Conservation (phyloP, 495 filamentous ascomycete genomes). For the Geoglossum glabrum region DNA sequence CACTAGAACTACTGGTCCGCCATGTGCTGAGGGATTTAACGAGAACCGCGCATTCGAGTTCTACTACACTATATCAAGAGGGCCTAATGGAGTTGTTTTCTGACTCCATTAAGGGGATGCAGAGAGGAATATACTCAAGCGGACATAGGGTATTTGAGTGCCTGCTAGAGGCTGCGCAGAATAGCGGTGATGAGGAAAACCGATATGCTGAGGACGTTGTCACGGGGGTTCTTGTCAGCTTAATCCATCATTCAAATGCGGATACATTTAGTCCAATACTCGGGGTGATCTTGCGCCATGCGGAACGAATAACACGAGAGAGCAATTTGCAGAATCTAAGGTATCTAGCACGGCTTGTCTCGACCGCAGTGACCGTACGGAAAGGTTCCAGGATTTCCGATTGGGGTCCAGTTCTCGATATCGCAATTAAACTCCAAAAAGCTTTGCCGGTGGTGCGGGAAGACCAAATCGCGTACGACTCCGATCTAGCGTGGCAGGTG, state of each 20-base stretch:
- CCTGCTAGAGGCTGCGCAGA: constrained; percentile 26
- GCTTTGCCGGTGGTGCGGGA: constrained; percentile 18
- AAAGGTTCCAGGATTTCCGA: constrained; percentile 53
- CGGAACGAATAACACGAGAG: constrained; percentile 5
- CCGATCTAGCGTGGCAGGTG: constrained; percentile 32
- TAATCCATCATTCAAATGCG: constrained; percentile 60
- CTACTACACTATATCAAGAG: constrained; percentile 46
- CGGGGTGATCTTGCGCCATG: not conserved
- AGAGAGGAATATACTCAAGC: constrained; percentile 59
- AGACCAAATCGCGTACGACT: constrained; percentile 11
- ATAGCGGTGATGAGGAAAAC: constrained; percentile 21
- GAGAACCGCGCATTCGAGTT: constrained; percentile 27
- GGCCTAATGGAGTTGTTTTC: constrained; percentile 81
- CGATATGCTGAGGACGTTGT: constrained; percentile 34
- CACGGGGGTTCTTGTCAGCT: constrained; percentile 50
- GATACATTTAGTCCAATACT: constrained; percentile 47
- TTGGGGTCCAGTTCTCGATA: constrained; percentile 47
- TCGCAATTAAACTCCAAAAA: constrained; percentile 31
- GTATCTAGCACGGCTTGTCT: constrained; percentile 41
- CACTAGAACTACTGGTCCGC: constrained; percentile 45
- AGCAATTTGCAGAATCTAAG: constrained; percentile 19
- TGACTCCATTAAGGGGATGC: constrained; percentile 71
- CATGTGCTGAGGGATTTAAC: constrained; percentile 50
- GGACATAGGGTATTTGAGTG: constrained; percentile 48
- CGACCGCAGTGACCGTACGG: constrained; percentile 47